Percentiles rank a stretch among this genome's conserved stretches.
phyloP scores from a whole-genome alignment of 2,329 filamentous ascomycete genomes.

The Cordyceps pruinosa region DNA sequence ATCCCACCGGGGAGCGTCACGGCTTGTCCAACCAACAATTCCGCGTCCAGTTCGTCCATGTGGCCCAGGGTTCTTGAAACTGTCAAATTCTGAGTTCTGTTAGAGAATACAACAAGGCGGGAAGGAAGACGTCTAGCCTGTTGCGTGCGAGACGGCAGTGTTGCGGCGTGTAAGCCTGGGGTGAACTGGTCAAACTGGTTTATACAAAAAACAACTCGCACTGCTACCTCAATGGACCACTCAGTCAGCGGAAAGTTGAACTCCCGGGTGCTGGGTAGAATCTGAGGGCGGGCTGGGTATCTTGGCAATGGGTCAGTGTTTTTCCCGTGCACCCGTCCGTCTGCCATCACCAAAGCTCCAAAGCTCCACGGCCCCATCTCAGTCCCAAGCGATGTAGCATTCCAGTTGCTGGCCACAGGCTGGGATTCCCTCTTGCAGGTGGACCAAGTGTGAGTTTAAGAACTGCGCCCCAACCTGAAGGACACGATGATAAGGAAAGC shows the following conservation, averaged over 20 bases:
- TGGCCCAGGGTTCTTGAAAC: too few relatives aligned
- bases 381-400: not conserved
- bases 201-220: not conserved
- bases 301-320: constrained; percentile 1
- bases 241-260: not conserved
- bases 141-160: too few relatives aligned
- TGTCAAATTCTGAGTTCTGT: too few relatives aligned
- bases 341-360: constrained; percentile 1
- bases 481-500: constrained; percentile 25
- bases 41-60: too few relatives aligned
- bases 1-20: too few relatives aligned
- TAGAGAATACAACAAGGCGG: too few relatives aligned
- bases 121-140: too few relatives aligned
- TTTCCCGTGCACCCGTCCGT: not conserved
- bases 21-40: too few relatives aligned
- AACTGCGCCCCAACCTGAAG: constrained; percentile 16
- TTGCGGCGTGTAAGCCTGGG: too few relatives aligned
- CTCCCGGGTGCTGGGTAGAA: not conserved
- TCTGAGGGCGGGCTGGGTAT: not conserved
- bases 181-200: too few relatives aligned
- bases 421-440: not conserved
- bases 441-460: not conserved
- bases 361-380: not conserved
- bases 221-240: not conserved
- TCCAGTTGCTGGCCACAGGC: not conserved